Conservation (phyloP, 2,329 filamentous ascomycete species). For the Oidium heveae region DNA sequence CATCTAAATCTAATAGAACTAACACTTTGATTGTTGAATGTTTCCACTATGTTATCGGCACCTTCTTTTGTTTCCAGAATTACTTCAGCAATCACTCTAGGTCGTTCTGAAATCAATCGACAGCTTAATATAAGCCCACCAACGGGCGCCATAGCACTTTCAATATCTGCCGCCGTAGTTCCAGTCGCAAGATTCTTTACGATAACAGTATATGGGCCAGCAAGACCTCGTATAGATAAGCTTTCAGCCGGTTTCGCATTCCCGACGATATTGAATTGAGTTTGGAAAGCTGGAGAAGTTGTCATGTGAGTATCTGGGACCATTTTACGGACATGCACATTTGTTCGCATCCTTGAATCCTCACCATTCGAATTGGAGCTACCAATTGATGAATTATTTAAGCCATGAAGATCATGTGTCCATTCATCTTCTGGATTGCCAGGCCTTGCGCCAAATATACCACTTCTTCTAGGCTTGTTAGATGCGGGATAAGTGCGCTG, state of each 20-base stretch:
- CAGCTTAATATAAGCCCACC: conserved; percentile 44
- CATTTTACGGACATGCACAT: not conserved
- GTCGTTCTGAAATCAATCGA: conserved; percentile 37
- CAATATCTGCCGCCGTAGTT: conserved; percentile 60
- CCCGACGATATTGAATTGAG: conserved; percentile 14
- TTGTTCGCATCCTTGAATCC: conserved; percentile 6
- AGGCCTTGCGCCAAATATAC: conserved; percentile 13
- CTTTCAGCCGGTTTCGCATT: conserved; percentile 19
- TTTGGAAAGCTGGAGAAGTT: conserved; percentile 13
- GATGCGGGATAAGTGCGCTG: conserved; percentile 6
- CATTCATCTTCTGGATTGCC: conserved; percentile 41
- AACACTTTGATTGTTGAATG: conserved; percentile 58
- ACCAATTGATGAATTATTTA: conserved; percentile 18
- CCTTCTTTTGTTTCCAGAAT: conserved; percentile 46
- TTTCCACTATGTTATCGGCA: conserved; percentile 48
- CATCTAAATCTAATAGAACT: conserved; percentile 11
- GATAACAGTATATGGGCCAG: conserved; percentile 45
- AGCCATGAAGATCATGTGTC: conserved; percentile 42
- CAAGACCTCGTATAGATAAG: conserved; percentile 48
- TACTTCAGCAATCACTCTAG: conserved; percentile 56
- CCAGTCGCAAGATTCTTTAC: conserved; percentile 64
- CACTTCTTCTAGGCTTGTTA: conserved; percentile 2
- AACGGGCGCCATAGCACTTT: conserved; percentile 55
- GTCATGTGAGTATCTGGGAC: conserved; percentile 9
- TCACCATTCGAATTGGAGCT: conserved; percentile 16